Base-by-base conservation (phyloP, 768 basidiomycete species). In the Calvatia gigantea region DNA sequence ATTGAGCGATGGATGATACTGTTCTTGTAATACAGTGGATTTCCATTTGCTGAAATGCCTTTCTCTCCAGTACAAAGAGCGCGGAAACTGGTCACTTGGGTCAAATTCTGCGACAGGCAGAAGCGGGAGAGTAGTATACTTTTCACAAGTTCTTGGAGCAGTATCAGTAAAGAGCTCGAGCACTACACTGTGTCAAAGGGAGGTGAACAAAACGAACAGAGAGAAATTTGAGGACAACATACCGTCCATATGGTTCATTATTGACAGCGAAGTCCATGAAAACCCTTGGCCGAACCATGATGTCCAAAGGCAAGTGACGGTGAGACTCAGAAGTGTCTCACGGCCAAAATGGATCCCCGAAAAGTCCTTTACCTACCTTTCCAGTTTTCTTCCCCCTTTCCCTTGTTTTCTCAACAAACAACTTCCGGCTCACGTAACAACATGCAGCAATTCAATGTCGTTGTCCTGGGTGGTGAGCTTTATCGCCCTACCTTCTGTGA, bases 41-140 rank as follows among this genome's bases (percentile, higher is more conserved):
- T 69, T n/a, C 85, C 79, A 1, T 82, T 78, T 19, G 77, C 67
- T 0, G 89, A 91, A 6, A 87, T 62, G 4, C 93, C 94, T 63
- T 83, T 85, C 68, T 93, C 89, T 7, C 94, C 94, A 1, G 92
- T 95, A 67, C 89, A 92, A 50, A 96, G 73, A 2, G 85, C 83
- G 41, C 93, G 83, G 68, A 95, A 95, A 71, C 92, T 95, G 33
- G 33, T 19, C 2, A 37, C 19, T 44, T 12, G 46, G 50, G 56
- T 50, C 46, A 54, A 56, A 42, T 9, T 12, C 11, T 14, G 59
- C 19, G 54, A 33, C 39, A 38, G 23, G 29, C 17, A 45, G 38
- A 23, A 49, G 48, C 17, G 28, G 39, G 28, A 11, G 35, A 37
- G 54, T 38, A 17, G 60, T 77, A 54, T 64, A 93, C 92, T 94